Evolutionary conservation across 2,329 filamentous ascomycete species (phyloP).

Genomic region (Microascus cirrosus): DNA sequence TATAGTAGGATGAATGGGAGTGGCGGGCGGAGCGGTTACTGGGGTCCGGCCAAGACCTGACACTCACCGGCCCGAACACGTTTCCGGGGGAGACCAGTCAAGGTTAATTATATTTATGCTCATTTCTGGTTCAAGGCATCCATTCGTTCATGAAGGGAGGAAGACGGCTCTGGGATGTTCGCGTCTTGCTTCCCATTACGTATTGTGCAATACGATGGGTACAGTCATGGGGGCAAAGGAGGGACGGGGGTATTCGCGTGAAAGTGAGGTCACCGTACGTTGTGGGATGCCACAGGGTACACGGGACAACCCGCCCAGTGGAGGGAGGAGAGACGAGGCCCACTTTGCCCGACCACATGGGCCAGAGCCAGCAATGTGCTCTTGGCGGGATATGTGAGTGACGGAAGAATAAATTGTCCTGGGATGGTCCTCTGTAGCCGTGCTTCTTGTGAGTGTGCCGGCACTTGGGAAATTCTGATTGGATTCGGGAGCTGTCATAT

Average conservation of each 20-base stretch:
- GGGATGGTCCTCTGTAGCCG: too few relatives aligned
- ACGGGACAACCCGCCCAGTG: background rate
- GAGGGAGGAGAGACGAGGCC: too few relatives aligned
- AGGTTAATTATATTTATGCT: background rate
- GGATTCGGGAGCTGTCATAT: too few relatives aligned
- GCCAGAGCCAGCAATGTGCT: too few relatives aligned
- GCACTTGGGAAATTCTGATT: too few relatives aligned
- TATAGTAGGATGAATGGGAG: background rate
- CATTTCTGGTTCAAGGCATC: background rate
- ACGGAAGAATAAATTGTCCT: too few relatives aligned
- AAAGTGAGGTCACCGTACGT: background rate
- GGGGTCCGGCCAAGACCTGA: background rate
- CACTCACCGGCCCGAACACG: background rate
- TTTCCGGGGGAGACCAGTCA: background rate
- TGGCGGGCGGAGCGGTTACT: background rate
- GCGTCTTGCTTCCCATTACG: background rate
- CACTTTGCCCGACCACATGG: too few relatives aligned
- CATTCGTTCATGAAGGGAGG: background rate
- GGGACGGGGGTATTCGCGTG: background rate
- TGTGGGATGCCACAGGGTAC: background rate
- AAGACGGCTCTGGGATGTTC: background rate
- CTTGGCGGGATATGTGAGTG: too few relatives aligned
- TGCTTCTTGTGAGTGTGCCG: too few relatives aligned
- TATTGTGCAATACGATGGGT: background rate
- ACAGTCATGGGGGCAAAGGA: background rate